These are phyloP conservation scores for Calonectria pauciramosa DNA, from an alignment of 2,329 filamentous ascomycete genomes.

Conservation along the genomic window DNA sequence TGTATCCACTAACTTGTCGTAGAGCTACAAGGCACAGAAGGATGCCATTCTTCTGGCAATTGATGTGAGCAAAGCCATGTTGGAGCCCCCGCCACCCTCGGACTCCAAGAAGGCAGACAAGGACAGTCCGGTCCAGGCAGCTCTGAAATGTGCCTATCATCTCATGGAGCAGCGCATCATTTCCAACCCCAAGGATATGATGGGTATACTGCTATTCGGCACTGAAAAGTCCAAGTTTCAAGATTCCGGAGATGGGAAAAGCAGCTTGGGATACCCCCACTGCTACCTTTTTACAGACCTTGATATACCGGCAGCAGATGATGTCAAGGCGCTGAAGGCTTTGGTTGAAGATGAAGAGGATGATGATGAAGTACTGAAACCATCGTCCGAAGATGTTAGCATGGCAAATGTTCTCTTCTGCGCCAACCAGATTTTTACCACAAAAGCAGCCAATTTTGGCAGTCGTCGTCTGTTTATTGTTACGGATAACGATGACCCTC, in stretches of 20 bases:
- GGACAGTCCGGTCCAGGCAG: conserved; percentile 84
- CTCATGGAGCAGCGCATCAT: conserved; percentile 99
- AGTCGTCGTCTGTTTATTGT: conserved; percentile 95
- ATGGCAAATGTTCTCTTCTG: conserved; percentile 96
- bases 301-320: conserved; percentile 86
- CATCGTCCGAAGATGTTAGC: conserved; percentile 77
- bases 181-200: conserved; percentile 96
- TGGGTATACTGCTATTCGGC: conserved; percentile 93
- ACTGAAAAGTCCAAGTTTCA: conserved; percentile 88
- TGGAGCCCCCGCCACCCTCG: conserved; percentile 73
- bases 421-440: conserved; percentile 96
- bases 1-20: conserved; percentile 32
- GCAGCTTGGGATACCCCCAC: conserved; percentile 81
- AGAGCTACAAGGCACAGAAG: conserved; percentile 93
- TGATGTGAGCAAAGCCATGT: conserved; percentile 90
- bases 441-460: conserved; percentile 92
- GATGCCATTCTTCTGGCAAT: conserved; percentile 99
- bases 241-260: conserved; percentile 72
- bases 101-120: conserved; percentile 82
- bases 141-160: conserved; percentile 93
- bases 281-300: conserved; percentile 94
- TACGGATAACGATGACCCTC: conserved; percentile 92
- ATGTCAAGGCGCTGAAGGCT: conserved; percentile 83
- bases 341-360: conserved; percentile 85
- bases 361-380: conserved; percentile 75